phyloP scores from a whole-genome alignment of 148 eudicot genomes.

The Heliamphora exappendiculata region DNA sequence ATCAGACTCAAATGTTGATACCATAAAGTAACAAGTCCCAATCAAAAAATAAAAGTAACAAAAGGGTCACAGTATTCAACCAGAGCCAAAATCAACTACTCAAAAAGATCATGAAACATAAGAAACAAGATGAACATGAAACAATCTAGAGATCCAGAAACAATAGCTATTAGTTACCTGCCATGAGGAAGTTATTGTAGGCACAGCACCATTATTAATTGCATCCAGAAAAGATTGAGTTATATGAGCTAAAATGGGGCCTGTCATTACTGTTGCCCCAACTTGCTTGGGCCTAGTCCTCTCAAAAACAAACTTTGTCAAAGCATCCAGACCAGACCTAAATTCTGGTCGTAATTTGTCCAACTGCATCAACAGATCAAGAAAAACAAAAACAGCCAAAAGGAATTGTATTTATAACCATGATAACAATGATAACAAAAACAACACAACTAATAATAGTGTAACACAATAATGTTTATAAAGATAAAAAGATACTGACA shows the following conservation, averaged over 20 bases:
- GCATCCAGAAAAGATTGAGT: conserved; percentile 94
- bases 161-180: conserved; percentile 56
- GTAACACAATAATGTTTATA: neutral
- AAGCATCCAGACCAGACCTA: conserved; percentile 79
- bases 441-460: too few relatives aligned
- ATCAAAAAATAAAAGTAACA: neutral
- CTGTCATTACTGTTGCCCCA: conserved; percentile 87
- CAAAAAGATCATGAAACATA: neutral
- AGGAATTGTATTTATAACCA: neutral
- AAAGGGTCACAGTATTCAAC: neutral
- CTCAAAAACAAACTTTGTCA: conserved; percentile 89
- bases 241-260: conserved; percentile 84
- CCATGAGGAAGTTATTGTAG: conserved; percentile 96
- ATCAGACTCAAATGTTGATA: conserved; percentile 5
- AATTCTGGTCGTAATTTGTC: conserved; percentile 87
- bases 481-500: conserved; percentile 36
- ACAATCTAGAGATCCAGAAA: conserved; percentile 6
- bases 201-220: conserved; percentile 95
- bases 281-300: conserved; percentile 95
- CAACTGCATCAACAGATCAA: conserved; percentile 36
- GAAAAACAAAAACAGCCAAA: neutral
- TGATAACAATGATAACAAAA: conserved; percentile 9
- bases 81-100: neutral
- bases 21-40: neutral
- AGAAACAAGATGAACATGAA: neutral